Conservation (phyloP, 805 yeast genomes). For the Hyphopichia homilentoma region DNA sequence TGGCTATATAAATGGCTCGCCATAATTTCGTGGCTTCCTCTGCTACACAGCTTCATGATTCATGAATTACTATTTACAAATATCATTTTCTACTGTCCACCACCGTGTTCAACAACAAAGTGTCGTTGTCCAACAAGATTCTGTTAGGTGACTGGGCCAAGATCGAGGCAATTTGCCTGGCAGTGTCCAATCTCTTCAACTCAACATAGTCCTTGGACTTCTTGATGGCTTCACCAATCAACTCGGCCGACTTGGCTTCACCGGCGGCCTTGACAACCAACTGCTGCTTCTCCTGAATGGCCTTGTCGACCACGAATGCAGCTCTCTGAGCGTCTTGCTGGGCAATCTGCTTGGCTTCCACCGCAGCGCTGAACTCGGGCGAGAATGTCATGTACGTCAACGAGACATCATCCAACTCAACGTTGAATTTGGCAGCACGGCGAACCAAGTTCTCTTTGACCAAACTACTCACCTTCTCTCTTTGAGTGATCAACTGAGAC, state of each 20-base stretch:
- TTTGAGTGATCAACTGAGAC: constrained; percentile 96
- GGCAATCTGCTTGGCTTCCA: constrained; percentile 98
- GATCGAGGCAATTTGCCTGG: constrained; percentile 88
- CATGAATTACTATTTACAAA: too few relatives aligned
- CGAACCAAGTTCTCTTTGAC: constrained; percentile 88
- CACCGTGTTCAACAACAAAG: constrained; percentile 84
- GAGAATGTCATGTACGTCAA: constrained; percentile 95
- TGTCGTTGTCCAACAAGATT: constrained; percentile 86
- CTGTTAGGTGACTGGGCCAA: constrained; percentile 86
- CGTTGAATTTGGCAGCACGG: constrained; percentile 87
- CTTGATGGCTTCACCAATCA: constrained; percentile 98
- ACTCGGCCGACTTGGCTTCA: constrained; percentile 96
- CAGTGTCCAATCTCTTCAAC: constrained; percentile 94
- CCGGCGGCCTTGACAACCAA: constrained; percentile 96
- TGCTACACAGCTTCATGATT: too few relatives aligned
- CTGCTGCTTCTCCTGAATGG: constrained; percentile 96
- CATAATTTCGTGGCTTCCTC: too few relatives aligned
- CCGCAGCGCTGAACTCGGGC: constrained; percentile 96
- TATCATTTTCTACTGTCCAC: constrained; percentile 66
- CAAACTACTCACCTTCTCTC: constrained; percentile 90
- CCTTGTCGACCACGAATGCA: constrained; percentile 94
- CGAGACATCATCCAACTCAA: constrained; percentile 90
- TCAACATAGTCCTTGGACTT: constrained; percentile 95
- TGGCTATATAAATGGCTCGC: too few relatives aligned
- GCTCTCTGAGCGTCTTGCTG: constrained; percentile 99